Evolutionary conservation across 768 basidiomycete species (phyloP).

Genomic region (Tulasnella sp.): DNA sequence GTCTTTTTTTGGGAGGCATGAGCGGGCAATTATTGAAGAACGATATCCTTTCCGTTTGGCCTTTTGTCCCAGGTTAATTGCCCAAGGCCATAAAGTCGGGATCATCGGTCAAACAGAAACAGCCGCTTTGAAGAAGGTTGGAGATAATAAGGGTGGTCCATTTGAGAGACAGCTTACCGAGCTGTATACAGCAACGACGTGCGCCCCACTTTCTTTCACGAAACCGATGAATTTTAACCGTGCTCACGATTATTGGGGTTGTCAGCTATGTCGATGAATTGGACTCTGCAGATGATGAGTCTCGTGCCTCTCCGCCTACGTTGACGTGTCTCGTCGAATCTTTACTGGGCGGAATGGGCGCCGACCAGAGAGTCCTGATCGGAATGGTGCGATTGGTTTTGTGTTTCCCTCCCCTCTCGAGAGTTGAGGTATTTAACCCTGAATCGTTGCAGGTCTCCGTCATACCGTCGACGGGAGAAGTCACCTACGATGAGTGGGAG

Average conservation of each 20-base stretch:
- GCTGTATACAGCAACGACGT: slow-evolving; percentile 85
- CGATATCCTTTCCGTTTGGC: not conserved
- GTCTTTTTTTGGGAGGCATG: slow-evolving; percentile 18
- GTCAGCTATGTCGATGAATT: slow-evolving; percentile 69
- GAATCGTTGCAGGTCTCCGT: slow-evolving; percentile 44
- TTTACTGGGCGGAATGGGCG: slow-evolving; percentile 33
- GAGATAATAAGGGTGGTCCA: slow-evolving; percentile 62
- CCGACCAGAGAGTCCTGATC: slow-evolving; percentile 45
- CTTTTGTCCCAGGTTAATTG: slow-evolving; percentile 50
- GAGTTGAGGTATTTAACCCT: not conserved
- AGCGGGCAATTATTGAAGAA: not conserved
- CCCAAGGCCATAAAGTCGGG: slow-evolving; percentile 70
- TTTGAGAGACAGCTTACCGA: slow-evolving; percentile 70
- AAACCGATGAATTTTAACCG: slow-evolving; percentile 9
- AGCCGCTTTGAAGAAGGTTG: slow-evolving; percentile 76
- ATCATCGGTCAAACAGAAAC: slow-evolving; percentile 79
- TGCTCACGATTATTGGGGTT: not conserved
- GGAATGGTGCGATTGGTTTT: slow-evolving; percentile 40
- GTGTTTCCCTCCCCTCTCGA: not conserved
- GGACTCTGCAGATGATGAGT: slow-evolving; percentile 29
- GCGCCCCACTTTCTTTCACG: slow-evolving; percentile 30
- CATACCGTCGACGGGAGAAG: slow-evolving; percentile 82
- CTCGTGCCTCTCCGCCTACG: slow-evolving; percentile 52
- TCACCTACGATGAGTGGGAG: slow-evolving; percentile 86
- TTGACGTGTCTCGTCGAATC: slow-evolving; percentile 69